Percentiles rank a stretch among this genome's conserved stretches.
These are phyloP conservation scores for Rhizopogon vesiculosus DNA, from an alignment of 768 basidiomycete species.

Conservation along the genomic window DNA sequence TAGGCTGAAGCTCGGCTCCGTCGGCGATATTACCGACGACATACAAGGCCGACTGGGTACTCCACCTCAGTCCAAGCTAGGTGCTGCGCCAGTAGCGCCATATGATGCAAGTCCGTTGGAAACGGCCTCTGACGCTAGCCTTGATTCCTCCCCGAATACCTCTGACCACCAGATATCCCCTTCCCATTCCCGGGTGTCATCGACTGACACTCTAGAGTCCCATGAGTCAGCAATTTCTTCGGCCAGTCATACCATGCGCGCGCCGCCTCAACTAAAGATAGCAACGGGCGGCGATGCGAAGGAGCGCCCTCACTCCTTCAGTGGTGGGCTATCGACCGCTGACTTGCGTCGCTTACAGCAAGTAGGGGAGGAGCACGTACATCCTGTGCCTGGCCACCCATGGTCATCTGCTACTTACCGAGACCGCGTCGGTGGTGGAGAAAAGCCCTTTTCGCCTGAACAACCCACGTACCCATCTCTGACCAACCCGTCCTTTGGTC, in stretches of 20 bases:
- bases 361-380: constrained; percentile 44
- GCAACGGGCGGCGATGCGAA: constrained; percentile 52
- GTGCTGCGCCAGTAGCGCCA: constrained; percentile 47
- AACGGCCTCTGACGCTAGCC: constrained; percentile 64
- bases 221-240: constrained; percentile 51
- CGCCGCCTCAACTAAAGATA: constrained; percentile 49
- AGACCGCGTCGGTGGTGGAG: constrained; percentile 32
- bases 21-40: constrained; percentile 46
- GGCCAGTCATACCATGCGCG: constrained; percentile 53
- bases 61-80: constrained; percentile 61
- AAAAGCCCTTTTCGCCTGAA: constrained; percentile 40
- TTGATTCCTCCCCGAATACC: constrained; percentile 67
- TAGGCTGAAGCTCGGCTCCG: constrained; percentile 63
- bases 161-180: constrained; percentile 62
- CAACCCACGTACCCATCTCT: constrained; percentile 67
- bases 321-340: constrained; percentile 68
- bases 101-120: constrained; percentile 69
- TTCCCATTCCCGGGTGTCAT: constrained; percentile 78
- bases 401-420: constrained; percentile 49
- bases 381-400: constrained; percentile 38
- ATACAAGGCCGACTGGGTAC: constrained; percentile 52
- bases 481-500: constrained; percentile 42
- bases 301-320: constrained; percentile 79
- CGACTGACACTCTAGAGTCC: constrained; percentile 68
- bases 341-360: constrained; percentile 76